Base-by-base conservation (phyloP, 2,329 filamentous ascomycete species). In the Sporothrix inflata region DNA sequence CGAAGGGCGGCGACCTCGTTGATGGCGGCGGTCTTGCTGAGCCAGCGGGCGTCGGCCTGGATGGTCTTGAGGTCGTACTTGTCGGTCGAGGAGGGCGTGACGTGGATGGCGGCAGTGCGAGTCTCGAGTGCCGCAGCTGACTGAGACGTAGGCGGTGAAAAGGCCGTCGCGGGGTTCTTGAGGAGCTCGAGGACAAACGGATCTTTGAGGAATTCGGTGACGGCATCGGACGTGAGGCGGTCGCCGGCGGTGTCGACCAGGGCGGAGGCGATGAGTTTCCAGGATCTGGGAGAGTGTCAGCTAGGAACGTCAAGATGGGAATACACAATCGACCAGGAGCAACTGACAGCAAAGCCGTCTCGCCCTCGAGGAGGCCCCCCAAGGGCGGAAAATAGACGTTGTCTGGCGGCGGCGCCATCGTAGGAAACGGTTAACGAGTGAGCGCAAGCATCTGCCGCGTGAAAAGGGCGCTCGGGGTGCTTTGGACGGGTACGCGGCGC, bases 51-150 rank as follows among this genome's bases (percentile, higher is more conserved):
- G 83, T 98, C 94, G 63, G 89, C 88, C 82, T 97, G 97, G 79
- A 98, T 89, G 78, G 91, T 84, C 51, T 92, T 89, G 76, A 97
- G 85, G 78, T 94, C 89, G 79, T 91, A 93, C 72, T 88, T 88
- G 53, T 88, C 87, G 77, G 88, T 89, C 14, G 88, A 84, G 5
- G 88, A 88, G 21, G 92, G 89, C 1, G 93, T 89, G 66, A 94
- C 89, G 79, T 97, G 92, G 74, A 98, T 97, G 5, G 94, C 92
- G 27, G 94, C 92, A 0, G 93, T 97, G 81, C 91, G 94, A 24
- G 92, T 92, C 74, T 97, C 92, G 78, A 97, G 97, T 21, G 88
- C 87, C 75, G 88, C 85, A 80, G 90, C 92, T 40, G 91, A 88
- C 77, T 89, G 85, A 69, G 88, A 79, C 75, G 87, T 89, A 1